These are phyloP conservation scores for Mrakia gelida DNA, from an alignment of 768 basidiomycete genomes.

Conservation along the genomic window DNA sequence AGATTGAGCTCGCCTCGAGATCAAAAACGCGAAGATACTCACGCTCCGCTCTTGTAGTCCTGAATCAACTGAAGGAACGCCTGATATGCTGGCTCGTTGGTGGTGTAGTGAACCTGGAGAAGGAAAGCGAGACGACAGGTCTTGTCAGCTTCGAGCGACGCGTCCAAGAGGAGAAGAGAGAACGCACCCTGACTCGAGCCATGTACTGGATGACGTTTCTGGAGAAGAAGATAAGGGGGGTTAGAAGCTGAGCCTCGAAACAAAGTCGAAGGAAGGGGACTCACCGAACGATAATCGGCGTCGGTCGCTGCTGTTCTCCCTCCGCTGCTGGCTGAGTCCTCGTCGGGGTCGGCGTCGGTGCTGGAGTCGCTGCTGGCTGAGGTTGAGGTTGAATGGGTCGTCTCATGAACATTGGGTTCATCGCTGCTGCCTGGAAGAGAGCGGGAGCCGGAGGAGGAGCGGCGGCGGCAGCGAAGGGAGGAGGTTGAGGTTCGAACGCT, in stretches of 20 bases:
- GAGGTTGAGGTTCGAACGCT: background rate
- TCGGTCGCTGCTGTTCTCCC: background rate
- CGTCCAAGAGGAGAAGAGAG: background rate
- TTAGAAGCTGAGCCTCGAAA: no score
- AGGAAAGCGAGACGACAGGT: no score
- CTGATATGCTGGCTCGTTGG: background rate
- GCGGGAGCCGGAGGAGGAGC: background rate
- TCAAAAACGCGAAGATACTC: background rate
- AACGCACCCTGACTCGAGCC: slow-evolving; percentile 3
- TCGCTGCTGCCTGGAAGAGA: background rate
- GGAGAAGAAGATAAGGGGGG: no score
- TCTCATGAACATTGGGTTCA: slow-evolving; percentile 1
- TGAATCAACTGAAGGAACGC: background rate
- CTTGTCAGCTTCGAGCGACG: background rate
- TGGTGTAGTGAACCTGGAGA: background rate
- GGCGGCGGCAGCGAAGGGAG: background rate
- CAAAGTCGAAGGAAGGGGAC: no score
- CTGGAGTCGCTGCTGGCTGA: background rate
- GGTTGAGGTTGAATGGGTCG: background rate
- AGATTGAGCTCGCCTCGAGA: background rate
- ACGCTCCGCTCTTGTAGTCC: background rate
- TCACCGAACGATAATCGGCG: background rate
- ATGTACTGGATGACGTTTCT: background rate
- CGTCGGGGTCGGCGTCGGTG: slow-evolving; percentile 3
- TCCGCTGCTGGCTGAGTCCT: background rate